Conservation (phyloP, 176 grass and related monocot species). For the Triticum monococcum region DNA sequence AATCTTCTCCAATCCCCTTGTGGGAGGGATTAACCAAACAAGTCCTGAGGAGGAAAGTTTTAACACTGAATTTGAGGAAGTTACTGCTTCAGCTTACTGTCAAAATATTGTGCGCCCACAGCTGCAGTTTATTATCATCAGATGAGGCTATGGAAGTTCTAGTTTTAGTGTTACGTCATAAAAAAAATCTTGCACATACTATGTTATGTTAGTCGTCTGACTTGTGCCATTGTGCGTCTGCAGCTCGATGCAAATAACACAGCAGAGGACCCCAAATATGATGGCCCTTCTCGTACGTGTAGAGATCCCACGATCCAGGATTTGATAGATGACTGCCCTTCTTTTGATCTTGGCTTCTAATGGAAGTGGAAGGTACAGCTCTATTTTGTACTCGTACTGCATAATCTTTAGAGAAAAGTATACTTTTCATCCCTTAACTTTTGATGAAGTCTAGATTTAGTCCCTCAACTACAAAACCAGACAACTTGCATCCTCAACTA, state of each 20-base stretch:
- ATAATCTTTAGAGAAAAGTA: too few species aligned
- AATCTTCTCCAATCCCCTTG: too few species aligned
- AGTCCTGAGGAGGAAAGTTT: not conserved
- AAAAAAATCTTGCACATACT: not conserved
- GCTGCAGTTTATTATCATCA: not conserved
- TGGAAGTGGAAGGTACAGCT: conserved; percentile 22
- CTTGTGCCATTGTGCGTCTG: not conserved
- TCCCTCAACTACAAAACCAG: too few species aligned
- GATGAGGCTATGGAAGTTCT: not conserved
- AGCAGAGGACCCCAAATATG: not conserved
- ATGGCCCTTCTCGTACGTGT: not conserved
- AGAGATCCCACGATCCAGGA: conserved; percentile 41
- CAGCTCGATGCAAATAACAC: conserved; percentile 20
- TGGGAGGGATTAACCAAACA: too few species aligned
- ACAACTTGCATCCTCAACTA: too few species aligned
- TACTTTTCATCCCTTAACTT: too few species aligned
- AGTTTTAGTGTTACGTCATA: not conserved
- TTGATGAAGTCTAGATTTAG: too few species aligned
- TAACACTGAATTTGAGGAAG: not conserved
- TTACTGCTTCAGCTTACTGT: not conserved
- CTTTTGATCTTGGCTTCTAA: conserved; percentile 55
- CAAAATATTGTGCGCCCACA: not conserved
- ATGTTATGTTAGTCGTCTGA: not conserved
- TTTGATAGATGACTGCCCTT: conserved; percentile 47
- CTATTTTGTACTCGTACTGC: not conserved